phyloP scores from a whole-genome alignment of 2,329 filamentous ascomycete genomes.

The Metarhizium album region DNA sequence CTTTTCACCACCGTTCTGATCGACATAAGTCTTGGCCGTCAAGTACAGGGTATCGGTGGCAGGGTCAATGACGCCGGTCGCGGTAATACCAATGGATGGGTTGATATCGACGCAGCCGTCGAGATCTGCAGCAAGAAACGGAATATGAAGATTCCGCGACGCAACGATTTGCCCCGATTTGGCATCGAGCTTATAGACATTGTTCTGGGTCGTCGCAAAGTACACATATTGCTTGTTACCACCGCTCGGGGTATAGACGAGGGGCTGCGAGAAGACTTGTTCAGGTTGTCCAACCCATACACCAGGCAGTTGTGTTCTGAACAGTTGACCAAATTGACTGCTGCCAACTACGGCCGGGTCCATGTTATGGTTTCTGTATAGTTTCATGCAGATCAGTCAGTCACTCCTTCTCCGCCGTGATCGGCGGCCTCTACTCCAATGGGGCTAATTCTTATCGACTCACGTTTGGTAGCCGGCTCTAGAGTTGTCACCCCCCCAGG shows the following conservation, averaged over 20 bases:
- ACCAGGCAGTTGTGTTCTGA: slow-evolving; percentile 40
- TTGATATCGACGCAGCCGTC: slow-evolving; percentile 37
- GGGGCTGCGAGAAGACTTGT: slow-evolving; percentile 41
- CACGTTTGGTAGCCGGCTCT: slow-evolving; percentile 42
- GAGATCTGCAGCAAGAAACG: slow-evolving; percentile 38
- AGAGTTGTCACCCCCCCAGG: slow-evolving; percentile 47
- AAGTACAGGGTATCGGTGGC: slow-evolving; percentile 32
- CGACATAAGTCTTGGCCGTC: slow-evolving; percentile 30
- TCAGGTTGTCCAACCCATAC: slow-evolving; percentile 38
- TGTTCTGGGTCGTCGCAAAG: slow-evolving; percentile 46
- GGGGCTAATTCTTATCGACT: slow-evolving; percentile 11
- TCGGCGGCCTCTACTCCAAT: background rate
- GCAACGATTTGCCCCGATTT: slow-evolving; percentile 41
- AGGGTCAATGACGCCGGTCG: slow-evolving; percentile 35
- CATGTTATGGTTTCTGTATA: slow-evolving; percentile 50
- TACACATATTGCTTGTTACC: slow-evolving; percentile 41
- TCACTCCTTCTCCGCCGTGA: background rate
- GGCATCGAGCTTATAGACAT: slow-evolving; percentile 44
- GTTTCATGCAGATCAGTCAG: background rate
- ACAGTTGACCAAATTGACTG: slow-evolving; percentile 43
- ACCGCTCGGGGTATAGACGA: slow-evolving; percentile 36
- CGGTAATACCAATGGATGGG: slow-evolving; percentile 34
- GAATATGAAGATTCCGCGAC: slow-evolving; percentile 35
- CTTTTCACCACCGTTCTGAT: slow-evolving; percentile 18
- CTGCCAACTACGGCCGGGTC: slow-evolving; percentile 47